Evolutionary conservation across 176 grass and related monocot species (phyloP), one percentile per base, ranked within the genome.

Genomic region (Secale cereale): DNA sequence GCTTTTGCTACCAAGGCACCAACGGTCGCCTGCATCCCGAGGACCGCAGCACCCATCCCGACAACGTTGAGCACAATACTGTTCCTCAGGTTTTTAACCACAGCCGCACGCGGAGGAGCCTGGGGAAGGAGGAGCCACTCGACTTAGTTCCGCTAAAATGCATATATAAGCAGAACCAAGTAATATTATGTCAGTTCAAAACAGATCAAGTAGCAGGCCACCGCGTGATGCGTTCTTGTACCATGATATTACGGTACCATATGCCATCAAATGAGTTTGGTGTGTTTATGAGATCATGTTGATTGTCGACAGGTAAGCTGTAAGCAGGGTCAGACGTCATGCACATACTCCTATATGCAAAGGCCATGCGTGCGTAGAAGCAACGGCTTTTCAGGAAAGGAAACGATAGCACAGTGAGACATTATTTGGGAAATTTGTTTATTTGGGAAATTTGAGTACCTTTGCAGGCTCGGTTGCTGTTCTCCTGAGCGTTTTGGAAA

Each of bases 1-100:
- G 97, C 91, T 73, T 95, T 95, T 32, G 86, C 93, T 60, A 95
- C 91, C 77, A 98, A 79, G 68, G 86, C 89, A 31, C 91, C 93
- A 19, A 94, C 89, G 28, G 93, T 95, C 74, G 96, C 91, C 86
- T 95, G 93, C 91, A 98, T 90, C 17, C 96, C 96, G 71, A 95
- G 87, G 91, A 95, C 86, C 66, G 96, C 88, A 71, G 89, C 89
- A 60, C 89, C 93, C 93, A 95, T 98, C 32, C 96, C 96, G 75
- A 94, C 7, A 89, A 95, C 62, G 86, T 94, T 98, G 76, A 98
- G 33, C 50, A 86, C 78, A 10, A 87, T 87, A 78, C 91, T 89
- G 82, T 94, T 94, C 86, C 82, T 98, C 59, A 98, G 84, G 77
- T 89, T 91, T 41, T 91, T 98, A 32, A 98, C 84, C 36, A 98